Conservation (phyloP, 768 basidiomycete genomes). For the Leucosporidium yakuticum region DNA sequence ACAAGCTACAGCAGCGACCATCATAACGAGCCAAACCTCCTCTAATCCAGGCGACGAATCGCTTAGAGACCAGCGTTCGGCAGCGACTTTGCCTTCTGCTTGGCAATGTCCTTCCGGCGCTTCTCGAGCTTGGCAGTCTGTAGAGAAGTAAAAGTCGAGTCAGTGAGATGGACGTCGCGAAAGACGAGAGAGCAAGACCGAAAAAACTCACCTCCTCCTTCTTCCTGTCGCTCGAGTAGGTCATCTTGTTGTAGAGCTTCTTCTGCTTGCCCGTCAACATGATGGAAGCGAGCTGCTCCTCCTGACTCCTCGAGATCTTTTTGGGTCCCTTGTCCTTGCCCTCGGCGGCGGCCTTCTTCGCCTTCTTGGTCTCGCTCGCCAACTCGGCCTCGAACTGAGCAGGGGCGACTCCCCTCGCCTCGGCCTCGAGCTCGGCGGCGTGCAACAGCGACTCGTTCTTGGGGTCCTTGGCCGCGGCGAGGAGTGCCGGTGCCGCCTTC, state of each 20-base stretch:
- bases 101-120: slow-evolving; percentile 34
- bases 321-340: slow-evolving; percentile 22
- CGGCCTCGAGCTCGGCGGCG: slow-evolving; percentile 85
- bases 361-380: slow-evolving; percentile 42
- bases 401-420: slow-evolving; percentile 47
- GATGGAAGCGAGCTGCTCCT: slow-evolving; percentile 47
- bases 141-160: background rate
- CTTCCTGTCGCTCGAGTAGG: slow-evolving; percentile 45
- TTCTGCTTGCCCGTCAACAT: slow-evolving; percentile 48
- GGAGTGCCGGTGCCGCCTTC: slow-evolving; percentile 42
- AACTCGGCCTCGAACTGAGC: slow-evolving; percentile 44
- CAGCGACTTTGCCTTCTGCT: slow-evolving; percentile 21
- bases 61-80: background rate
- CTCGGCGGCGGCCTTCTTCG: slow-evolving; percentile 28
- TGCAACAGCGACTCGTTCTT: slow-evolving; percentile 65
- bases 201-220: slow-evolving; percentile 44
- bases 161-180: background rate
- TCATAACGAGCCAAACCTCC: no score
- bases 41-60: no score
- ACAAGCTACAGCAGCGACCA: no score
- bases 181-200: background rate
- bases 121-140: slow-evolving; percentile 33
- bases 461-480: slow-evolving; percentile 46
- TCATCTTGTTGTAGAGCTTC: slow-evolving; percentile 49
- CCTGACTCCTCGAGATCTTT: slow-evolving; percentile 34